phyloP scores from a whole-genome alignment of 805 yeast genomes.

The Hyphopichia homilentoma region DNA sequence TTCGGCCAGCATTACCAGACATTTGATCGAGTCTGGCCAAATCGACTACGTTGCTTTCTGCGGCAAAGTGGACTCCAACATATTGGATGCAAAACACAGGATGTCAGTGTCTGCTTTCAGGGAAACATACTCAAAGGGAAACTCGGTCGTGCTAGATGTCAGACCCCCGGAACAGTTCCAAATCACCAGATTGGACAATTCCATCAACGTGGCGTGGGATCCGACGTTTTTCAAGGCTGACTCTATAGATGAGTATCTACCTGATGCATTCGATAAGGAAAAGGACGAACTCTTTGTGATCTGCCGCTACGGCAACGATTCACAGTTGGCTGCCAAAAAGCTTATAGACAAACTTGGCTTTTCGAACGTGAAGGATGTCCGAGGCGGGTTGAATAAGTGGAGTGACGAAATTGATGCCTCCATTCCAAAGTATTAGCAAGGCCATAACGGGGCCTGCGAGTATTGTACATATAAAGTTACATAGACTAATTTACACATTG shows the following conservation, averaged over 20 bases:
- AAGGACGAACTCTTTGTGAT: constrained; percentile 48
- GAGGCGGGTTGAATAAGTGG: constrained; percentile 78
- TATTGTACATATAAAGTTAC: background rate
- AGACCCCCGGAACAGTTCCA: constrained; percentile 75
- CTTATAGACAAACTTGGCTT: constrained; percentile 51
- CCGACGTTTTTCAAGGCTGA: constrained; percentile 33
- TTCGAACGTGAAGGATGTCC: constrained; percentile 55
- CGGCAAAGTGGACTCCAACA: constrained; percentile 52
- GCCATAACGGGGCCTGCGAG: background rate
- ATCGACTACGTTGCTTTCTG: constrained; percentile 74
- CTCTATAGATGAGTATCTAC: constrained; percentile 16
- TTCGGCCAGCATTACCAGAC: constrained; percentile 46
- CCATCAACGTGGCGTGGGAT: constrained; percentile 63
- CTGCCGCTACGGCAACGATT: constrained; percentile 90
- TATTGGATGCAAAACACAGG: constrained; percentile 43
- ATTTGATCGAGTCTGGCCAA: constrained; percentile 40
- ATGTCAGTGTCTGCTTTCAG: constrained; percentile 40
- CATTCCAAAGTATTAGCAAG: constrained; percentile 58
- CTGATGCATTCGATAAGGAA: constrained; percentile 15
- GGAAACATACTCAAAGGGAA: constrained; percentile 8
- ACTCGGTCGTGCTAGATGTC: constrained; percentile 62
- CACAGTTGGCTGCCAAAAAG: constrained; percentile 66
- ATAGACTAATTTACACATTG: constrained; percentile 1
- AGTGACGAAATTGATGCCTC: constrained; percentile 52
- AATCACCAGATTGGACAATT: constrained; percentile 56